Evolutionary conservation across 805 yeast species (phyloP), one percentile per base, ranked within the genome.

Genomic region (Yarrowia keelungensis): DNA sequence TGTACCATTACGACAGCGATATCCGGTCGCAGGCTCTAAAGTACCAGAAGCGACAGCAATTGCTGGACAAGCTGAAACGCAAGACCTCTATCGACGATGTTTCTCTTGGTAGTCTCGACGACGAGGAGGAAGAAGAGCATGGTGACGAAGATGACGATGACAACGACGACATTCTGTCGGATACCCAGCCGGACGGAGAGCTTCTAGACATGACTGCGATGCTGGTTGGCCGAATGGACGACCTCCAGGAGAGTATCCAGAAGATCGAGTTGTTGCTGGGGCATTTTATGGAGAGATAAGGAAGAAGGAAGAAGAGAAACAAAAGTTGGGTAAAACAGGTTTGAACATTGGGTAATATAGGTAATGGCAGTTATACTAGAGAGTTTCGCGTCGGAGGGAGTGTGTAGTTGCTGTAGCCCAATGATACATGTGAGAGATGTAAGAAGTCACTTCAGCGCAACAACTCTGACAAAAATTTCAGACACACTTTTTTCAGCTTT

Each of bases 181-280:
- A 59, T 8, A 45, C 65, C 8, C 65, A 59, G 42, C 65, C 65
- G 8, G 65, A 59, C 19, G 65, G 65, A 32, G 67, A 62, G 39
- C n/a, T 62, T 10, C 39, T 47, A 26, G 67, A 62, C 39, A 47
- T 62, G 67, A 62, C 67, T 8, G 19, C 67, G 12, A 62, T 62
- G 67, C 22, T 62, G n/a, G 56, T 62, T 10, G 56, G 56, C 1
- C 19, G 67, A 22, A 49, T 62, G 46, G 56, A 62, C 11, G 67
- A 62, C 9, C 26, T 62, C 3, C 67, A 62, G 26, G 67, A 62
- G 67, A 47, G 56, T 3, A 62, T 62, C 14, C 56, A 62, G 41
- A 62, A 62, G 47, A 62, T 62, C 26, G 67, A 62, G 56, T 12
- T 59, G 51, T 15, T 59, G 43, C 42, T 59, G 8, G 50, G 51